phyloP scores from a whole-genome alignment of 257 asterid species.

The Marsdenia floribunda region DNA sequence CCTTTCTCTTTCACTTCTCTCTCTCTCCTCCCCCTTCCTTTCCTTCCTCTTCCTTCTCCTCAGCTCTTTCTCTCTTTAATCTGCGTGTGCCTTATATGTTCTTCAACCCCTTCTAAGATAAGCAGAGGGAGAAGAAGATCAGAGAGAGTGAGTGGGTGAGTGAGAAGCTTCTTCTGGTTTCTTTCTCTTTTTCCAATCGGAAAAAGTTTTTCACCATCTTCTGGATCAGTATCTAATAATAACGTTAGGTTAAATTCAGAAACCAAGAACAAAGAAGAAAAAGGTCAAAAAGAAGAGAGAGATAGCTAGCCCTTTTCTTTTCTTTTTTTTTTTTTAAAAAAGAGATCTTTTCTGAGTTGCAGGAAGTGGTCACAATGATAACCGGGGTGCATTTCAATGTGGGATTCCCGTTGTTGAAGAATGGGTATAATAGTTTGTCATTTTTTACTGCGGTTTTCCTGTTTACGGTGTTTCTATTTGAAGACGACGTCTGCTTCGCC shows the following conservation, averaged over 20 bases:
- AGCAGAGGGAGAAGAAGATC: too few species aligned
- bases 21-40: neutral
- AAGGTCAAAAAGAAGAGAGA: neutral
- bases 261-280: neutral
- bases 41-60: neutral
- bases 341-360: neutral
- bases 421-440: neutral
- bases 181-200: constrained; percentile 12
- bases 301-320: neutral
- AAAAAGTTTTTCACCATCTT: neutral
- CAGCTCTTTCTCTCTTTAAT: neutral
- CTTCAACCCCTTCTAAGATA: neutral
- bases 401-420: neutral
- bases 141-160: too few species aligned
- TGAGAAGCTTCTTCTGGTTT: neutral
- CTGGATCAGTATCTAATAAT: constrained; percentile 2
- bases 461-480: neutral
- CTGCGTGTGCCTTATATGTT: neutral
- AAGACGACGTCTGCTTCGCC: constrained; percentile 22
- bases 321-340: too few species aligned
- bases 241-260: neutral
- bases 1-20: constrained; percentile 15
- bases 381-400: constrained; percentile 9
- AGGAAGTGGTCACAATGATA: neutral
- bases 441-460: neutral